These are phyloP conservation scores for Malassezia sp. DNA, from an alignment of 1,284 basidiomycete species.

Conservation along the genomic window DNA sequence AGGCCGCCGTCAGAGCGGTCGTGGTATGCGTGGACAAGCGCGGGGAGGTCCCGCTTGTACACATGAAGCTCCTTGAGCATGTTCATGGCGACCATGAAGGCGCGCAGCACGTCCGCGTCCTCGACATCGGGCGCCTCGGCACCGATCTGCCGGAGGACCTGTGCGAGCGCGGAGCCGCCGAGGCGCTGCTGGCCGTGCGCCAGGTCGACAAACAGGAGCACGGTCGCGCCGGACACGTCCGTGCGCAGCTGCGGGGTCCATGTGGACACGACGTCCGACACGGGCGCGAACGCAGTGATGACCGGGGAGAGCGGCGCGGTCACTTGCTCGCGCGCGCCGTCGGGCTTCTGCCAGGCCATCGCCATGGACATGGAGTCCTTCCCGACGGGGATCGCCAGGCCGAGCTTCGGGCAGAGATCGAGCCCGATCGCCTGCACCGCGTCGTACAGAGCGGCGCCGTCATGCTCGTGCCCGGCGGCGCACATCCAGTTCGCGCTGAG, in stretches of 20 bases:
- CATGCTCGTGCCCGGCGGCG: constrained; percentile 76
- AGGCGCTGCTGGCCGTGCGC: constrained; percentile 71
- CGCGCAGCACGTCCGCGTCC: constrained; percentile 60
- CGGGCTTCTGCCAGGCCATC: constrained; percentile 68
- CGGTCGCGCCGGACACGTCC: constrained; percentile 53
- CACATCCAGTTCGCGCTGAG: constrained; percentile 99
- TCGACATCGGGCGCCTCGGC: constrained; percentile 80
- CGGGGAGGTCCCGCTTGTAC: constrained; percentile 50
- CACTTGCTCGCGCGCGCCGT: constrained; percentile 61
- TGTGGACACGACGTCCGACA: constrained; percentile 64
- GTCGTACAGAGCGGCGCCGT: constrained; percentile 80
- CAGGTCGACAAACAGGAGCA: constrained; percentile 79
- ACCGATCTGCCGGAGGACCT: constrained; percentile 87
- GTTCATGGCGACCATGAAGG: constrained; percentile 71
- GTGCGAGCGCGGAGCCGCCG: constrained; percentile 87
- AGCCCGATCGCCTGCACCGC: constrained; percentile 85
- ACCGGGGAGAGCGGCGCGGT: constrained; percentile 83
- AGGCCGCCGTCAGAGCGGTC: constrained; percentile 95
- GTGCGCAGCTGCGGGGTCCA: constrained; percentile 81
- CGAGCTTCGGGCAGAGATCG: constrained; percentile 86
- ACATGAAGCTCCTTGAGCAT: constrained; percentile 52
- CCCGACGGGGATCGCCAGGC: constrained; percentile 88
- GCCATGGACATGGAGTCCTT: constrained; percentile 99
- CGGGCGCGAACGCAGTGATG: constrained; percentile 85
- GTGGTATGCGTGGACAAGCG: constrained; percentile 80